Conservation (phyloP, 495 filamentous ascomycete genomes). For the Xylaria nigripes region DNA sequence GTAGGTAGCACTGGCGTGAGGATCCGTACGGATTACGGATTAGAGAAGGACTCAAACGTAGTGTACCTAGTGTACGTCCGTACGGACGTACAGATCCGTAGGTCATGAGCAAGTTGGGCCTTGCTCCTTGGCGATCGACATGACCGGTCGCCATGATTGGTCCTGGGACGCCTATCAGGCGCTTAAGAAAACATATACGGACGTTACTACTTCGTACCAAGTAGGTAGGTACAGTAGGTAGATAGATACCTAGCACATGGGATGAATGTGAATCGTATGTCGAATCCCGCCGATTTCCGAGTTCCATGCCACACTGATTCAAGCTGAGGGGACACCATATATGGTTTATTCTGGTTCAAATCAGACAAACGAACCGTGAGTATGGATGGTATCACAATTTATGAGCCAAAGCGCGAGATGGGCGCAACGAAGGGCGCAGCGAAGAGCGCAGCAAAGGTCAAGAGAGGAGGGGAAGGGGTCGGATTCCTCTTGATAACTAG, state of each 20-base stretch:
- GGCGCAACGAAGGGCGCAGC: no score
- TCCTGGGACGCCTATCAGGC: background rate
- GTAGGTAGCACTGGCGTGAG: no score
- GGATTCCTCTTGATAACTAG: no score
- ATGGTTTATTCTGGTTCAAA: background rate
- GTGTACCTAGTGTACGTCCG: no score
- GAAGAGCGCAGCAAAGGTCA: no score
- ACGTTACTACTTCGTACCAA: background rate
- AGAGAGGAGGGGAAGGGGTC: no score
- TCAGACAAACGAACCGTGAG: background rate
- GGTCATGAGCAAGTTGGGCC: background rate
- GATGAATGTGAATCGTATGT: background rate
- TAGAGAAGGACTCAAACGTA: no score
- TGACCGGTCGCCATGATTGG: slow-evolving; percentile 7
- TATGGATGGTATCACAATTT: background rate
- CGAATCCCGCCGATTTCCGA: background rate
- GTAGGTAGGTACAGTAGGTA: background rate
- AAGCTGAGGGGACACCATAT: background rate
- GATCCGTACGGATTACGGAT: no score
- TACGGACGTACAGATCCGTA: no score
- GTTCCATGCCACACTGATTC: background rate
- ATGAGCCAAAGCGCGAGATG: no score
- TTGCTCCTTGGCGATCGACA: background rate
- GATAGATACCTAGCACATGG: no score
- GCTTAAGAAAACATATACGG: slow-evolving; percentile 2